These are phyloP conservation scores for Cladorrhinum samala DNA, from an alignment of 495 filamentous ascomycete genomes.

Conservation along the genomic window DNA sequence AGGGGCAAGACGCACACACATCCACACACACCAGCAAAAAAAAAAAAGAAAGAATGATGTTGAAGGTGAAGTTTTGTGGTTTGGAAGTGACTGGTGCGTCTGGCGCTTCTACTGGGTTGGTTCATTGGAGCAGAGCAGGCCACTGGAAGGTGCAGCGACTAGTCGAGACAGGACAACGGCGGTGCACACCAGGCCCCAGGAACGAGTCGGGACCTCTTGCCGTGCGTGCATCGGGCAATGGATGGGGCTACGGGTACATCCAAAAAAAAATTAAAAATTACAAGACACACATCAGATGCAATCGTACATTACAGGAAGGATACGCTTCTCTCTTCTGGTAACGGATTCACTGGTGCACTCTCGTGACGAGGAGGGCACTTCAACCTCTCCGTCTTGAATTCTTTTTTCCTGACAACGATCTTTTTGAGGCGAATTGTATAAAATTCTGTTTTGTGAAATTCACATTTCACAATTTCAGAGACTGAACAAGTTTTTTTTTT, in stretches of 20 bases:
- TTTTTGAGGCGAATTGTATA: no score
- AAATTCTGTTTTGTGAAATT: no score
- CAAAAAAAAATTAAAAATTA: no score
- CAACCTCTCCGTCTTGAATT: no score
- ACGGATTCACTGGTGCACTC: no score
- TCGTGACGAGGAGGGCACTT: no score
- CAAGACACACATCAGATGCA: constrained; percentile 13
- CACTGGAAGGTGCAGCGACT: constrained; percentile 4
- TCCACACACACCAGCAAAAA: background rate
- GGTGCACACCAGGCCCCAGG: constrained; percentile 21
- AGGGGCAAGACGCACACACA: background rate
- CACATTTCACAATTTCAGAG: background rate
- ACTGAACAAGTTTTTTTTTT: no score
- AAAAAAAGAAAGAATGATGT: background rate
- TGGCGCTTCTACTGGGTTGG: background rate
- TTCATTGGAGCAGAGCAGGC: background rate
- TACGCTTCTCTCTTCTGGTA: no score
- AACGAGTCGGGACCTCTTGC: constrained; percentile 20
- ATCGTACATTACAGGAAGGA: background rate
- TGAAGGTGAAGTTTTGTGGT: constrained; percentile 17
- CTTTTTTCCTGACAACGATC: no score
- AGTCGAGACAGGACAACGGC: constrained; percentile 14
- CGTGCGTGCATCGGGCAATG: constrained; percentile 7
- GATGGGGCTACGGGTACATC: constrained; percentile 18
- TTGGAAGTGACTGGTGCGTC: background rate